Conservation (phyloP, 352 stramenopile species). For the Plasmopara viticola region DNA sequence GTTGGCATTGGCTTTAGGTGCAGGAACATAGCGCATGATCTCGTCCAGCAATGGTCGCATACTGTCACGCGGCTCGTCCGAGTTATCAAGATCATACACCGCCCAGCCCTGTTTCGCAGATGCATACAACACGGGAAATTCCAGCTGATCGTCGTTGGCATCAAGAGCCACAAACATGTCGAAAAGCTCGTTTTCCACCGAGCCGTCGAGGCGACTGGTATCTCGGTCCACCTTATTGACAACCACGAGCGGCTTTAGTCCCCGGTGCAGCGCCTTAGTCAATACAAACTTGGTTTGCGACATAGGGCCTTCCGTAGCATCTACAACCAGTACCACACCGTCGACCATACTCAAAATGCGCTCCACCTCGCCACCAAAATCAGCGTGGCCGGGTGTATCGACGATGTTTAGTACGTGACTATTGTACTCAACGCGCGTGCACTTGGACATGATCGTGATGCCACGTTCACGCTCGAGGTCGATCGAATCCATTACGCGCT, state of each 20-base stretch:
- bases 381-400: conserved; percentile 97
- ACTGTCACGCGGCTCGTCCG: conserved; percentile 52
- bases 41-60: conserved; percentile 97
- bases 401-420: conserved; percentile 96
- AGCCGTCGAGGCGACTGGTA: conserved; percentile 85
- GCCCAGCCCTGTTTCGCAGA: conserved; percentile 95
- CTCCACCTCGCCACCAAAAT: conserved; percentile 98
- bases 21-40: conserved; percentile 91
- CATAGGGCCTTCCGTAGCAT: conserved; percentile 96
- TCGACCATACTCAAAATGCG: conserved; percentile 96
- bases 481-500: conserved; percentile 98
- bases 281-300: conserved; percentile 99
- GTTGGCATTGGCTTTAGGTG: conserved; percentile 73
- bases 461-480: conserved; percentile 97
- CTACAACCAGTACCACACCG: conserved; percentile 95
- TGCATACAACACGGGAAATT: conserved; percentile 96
- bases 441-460: conserved; percentile 99
- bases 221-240: conserved; percentile 98
- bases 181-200: conserved; percentile 96
- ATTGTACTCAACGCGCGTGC: conserved; percentile 93
- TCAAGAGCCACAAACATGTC: conserved; percentile 95
- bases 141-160: conserved; percentile 92
- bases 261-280: conserved; percentile 90
- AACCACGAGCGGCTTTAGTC: conserved; percentile 93
- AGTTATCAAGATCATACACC: conserved; percentile 83